Conservation (phyloP, 352 stramenopile species). For the Globisporangium nodosum region DNA sequence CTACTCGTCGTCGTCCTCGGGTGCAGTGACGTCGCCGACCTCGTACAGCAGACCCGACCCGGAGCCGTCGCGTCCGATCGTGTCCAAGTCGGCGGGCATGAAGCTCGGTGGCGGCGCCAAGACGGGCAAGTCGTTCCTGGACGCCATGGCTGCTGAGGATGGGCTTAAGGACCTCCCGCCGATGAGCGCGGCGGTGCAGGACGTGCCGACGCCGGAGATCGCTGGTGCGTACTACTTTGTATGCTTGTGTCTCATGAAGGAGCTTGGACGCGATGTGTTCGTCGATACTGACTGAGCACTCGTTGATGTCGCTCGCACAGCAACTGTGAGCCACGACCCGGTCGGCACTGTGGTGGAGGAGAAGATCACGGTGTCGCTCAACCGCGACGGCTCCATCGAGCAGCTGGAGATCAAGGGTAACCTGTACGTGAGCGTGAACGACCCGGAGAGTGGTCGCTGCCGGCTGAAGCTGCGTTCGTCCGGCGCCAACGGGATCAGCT, state of each 20-base stretch:
- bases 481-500: slow-evolving; percentile 63
- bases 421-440: slow-evolving; percentile 81
- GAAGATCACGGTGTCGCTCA: slow-evolving; percentile 83
- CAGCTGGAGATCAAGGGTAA: slow-evolving; percentile 86
- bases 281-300: neutral
- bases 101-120: slow-evolving; percentile 42
- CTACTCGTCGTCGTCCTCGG: slow-evolving; percentile 27
- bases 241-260: neutral
- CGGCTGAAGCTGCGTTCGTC: slow-evolving; percentile 70
- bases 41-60: slow-evolving; percentile 47
- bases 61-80: slow-evolving; percentile 31
- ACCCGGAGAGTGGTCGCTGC: slow-evolving; percentile 60
- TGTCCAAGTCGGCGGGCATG: slow-evolving; percentile 58
- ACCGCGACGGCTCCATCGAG: slow-evolving; percentile 74
- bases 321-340: slow-evolving; percentile 71
- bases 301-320: slow-evolving; percentile 4
- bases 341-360: slow-evolving; percentile 82
- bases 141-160: slow-evolving; percentile 83
- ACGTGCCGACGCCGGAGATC: slow-evolving; percentile 50
- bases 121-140: slow-evolving; percentile 79
- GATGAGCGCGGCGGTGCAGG: slow-evolving; percentile 67
- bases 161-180: slow-evolving; percentile 82
- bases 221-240: slow-evolving; percentile 11
- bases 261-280: no score
- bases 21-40: slow-evolving; percentile 41